Conservation (phyloP, 2,329 filamentous ascomycete species). For the Pezicula neosporulosa region DNA sequence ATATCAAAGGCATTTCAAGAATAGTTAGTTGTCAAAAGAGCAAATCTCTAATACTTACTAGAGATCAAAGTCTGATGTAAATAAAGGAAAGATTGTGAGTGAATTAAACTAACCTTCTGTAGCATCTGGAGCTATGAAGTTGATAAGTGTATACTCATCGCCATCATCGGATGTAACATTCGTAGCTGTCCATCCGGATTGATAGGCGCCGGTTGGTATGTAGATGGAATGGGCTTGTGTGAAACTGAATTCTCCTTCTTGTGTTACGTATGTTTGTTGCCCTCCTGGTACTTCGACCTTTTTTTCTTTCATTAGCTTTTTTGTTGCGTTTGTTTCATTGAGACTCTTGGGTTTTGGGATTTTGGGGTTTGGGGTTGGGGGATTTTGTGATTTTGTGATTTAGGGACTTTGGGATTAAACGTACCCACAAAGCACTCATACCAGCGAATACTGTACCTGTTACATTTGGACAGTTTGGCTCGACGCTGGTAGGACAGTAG, state of each 20-base stretch:
- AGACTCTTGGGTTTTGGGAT: background rate
- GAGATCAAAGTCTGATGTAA: too few relatives aligned
- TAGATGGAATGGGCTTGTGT: constrained; percentile 50
- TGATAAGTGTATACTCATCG: background rate
- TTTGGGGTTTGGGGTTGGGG: background rate
- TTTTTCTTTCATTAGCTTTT: background rate
- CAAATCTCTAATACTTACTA: too few relatives aligned
- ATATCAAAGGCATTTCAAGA: too few relatives aligned
- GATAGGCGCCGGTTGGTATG: constrained; percentile 46
- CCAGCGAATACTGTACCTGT: constrained; percentile 9
- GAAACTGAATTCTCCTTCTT: constrained; percentile 52
- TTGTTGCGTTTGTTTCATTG: too few relatives aligned
- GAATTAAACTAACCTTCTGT: background rate
- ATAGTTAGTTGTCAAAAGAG: too few relatives aligned
- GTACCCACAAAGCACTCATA: constrained; percentile 9
- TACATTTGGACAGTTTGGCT: constrained; percentile 8
- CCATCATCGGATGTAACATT: constrained; percentile 18
- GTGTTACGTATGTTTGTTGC: constrained; percentile 55
- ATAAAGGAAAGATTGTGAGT: too few relatives aligned
- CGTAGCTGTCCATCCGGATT: constrained; percentile 41
- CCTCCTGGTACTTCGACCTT: constrained; percentile 58
- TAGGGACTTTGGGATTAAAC: background rate
- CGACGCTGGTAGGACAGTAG: constrained; percentile 41
- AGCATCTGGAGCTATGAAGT: background rate
- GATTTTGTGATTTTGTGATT: background rate